A percentile compares a stretch with the other conserved stretches of the same genome.
Conservation (phyloP, 83 land plant species). For the Thuja plicata region DNA sequence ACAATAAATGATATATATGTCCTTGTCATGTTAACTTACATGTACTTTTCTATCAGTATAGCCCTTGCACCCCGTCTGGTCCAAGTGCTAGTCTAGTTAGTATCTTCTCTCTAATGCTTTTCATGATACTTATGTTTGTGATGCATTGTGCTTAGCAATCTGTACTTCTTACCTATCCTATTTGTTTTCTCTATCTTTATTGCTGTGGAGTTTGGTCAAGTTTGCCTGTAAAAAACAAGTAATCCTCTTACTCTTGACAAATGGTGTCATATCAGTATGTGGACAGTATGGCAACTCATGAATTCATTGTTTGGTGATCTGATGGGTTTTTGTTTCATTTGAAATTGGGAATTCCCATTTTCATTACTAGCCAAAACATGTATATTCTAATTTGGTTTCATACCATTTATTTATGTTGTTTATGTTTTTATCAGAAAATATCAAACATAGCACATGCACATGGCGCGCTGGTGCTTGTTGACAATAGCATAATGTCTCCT, state of each 20-base stretch:
- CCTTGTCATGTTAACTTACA: too few relatives aligned
- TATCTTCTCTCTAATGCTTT: background rate
- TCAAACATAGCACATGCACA: slow-evolving; percentile 73
- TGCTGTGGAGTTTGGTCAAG: background rate
- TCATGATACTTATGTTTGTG: background rate
- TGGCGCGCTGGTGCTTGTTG: slow-evolving; percentile 92
- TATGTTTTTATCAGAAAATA: slow-evolving; percentile 64
- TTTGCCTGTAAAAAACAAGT: background rate
- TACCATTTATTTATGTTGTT: slow-evolving; percentile 8
- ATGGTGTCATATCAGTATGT: background rate
- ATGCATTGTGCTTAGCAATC: background rate
- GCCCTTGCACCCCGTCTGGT: too few relatives aligned
- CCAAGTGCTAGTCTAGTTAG: background rate
- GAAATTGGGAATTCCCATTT: background rate
- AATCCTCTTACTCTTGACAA: background rate
- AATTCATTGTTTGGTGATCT: background rate
- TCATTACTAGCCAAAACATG: background rate
- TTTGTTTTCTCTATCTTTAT: background rate
- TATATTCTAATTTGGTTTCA: background rate
- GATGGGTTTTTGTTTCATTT: background rate
- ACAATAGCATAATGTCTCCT: slow-evolving; percentile 98
- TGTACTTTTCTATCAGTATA: too few relatives aligned
- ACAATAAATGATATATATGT: too few relatives aligned
- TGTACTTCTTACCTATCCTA: background rate
- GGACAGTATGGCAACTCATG: background rate